These are phyloP conservation scores for Metschnikowia rubicola DNA, from an alignment of 805 yeast species.

Conservation along the genomic window DNA sequence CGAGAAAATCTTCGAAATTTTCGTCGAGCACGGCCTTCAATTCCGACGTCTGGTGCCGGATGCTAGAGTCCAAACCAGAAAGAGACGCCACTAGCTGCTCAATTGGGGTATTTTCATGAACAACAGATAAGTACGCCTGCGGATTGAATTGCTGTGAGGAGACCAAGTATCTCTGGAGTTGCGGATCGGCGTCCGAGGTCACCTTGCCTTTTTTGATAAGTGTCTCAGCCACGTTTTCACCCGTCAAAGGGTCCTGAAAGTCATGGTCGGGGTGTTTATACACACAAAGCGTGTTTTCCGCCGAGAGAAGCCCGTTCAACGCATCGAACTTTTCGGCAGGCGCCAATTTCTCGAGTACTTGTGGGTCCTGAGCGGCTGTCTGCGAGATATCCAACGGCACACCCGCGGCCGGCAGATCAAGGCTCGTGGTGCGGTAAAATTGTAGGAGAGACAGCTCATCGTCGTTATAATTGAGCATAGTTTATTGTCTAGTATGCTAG, in stretches of 20 bases:
- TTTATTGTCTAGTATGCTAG: not conserved
- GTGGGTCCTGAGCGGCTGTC: slow-evolving; percentile 12
- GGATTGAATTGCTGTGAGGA: slow-evolving; percentile 36
- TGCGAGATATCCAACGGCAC: slow-evolving; percentile 10
- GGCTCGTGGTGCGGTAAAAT: slow-evolving; percentile 28
- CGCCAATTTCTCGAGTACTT: slow-evolving; percentile 20
- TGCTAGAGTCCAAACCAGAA: slow-evolving; percentile 30
- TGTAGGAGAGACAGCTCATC: slow-evolving; percentile 25
- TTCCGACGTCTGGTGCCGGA: slow-evolving; percentile 33
- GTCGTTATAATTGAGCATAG: slow-evolving; percentile 33
- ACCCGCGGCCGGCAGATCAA: slow-evolving; percentile 22
- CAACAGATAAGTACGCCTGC: slow-evolving; percentile 32
- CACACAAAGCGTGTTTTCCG: slow-evolving; percentile 9
- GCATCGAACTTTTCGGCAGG: slow-evolving; percentile 31
- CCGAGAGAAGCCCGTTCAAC: slow-evolving; percentile 25
- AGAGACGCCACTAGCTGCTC: slow-evolving; percentile 31
- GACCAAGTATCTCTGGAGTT: slow-evolving; percentile 30
- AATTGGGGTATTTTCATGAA: slow-evolving; percentile 37
- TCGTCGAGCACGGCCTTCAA: slow-evolving; percentile 36
- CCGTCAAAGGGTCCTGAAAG: slow-evolving; percentile 33
- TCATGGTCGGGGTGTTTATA: slow-evolving; percentile 21
- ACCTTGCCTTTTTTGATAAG: slow-evolving; percentile 26
- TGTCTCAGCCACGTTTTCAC: slow-evolving; percentile 26
- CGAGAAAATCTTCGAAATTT: slow-evolving; percentile 33
- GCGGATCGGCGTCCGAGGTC: slow-evolving; percentile 28